Evolutionary conservation across 768 basidiomycete species (phyloP).

Genomic region (Boletellus emodensis): DNA sequence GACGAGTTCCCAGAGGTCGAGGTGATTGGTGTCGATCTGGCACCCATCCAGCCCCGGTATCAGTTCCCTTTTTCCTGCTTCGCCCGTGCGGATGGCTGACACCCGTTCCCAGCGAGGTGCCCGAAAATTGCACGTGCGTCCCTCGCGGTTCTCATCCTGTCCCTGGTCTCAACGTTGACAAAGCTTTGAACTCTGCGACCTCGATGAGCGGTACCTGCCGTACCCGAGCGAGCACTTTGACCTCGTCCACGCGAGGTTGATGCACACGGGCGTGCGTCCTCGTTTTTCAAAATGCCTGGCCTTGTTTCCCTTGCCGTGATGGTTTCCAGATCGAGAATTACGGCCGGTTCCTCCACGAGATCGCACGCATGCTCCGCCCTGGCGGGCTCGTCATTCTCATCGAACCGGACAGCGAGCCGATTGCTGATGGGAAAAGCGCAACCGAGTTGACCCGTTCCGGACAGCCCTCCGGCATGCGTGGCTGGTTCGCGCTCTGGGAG

Average conservation of each 20-base stretch:
- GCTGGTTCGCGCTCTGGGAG: conserved; percentile 65
- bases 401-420: conserved; percentile 55
- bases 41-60: conserved; percentile 69
- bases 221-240: conserved; percentile 64
- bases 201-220: conserved; percentile 56
- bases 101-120: conserved; percentile 47
- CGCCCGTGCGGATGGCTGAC: conserved; percentile 12
- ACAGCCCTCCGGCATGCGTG: conserved; percentile 40
- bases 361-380: conserved; percentile 63
- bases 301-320: background rate
- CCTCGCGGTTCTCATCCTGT: too few relatives aligned
- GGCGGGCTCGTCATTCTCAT: conserved; percentile 67
- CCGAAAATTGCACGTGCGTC: conserved; percentile 70
- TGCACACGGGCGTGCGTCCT: conserved; percentile 52
- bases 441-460: conserved; percentile 31
- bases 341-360: conserved; percentile 54
- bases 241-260: conserved; percentile 64
- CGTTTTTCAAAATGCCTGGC: background rate
- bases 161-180: background rate
- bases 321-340: conserved; percentile 56
- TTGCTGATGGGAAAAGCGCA: conserved; percentile 42
- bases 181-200: conserved; percentile 71
- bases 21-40: conserved; percentile 67
- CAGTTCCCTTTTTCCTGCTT: conserved; percentile 6
- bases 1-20: conserved; percentile 66